A percentile compares a stretch with the other conserved stretches of the same genome.
Conservation (phyloP, 2,329 filamentous ascomycete species). For the Cytospora schulzeri region DNA sequence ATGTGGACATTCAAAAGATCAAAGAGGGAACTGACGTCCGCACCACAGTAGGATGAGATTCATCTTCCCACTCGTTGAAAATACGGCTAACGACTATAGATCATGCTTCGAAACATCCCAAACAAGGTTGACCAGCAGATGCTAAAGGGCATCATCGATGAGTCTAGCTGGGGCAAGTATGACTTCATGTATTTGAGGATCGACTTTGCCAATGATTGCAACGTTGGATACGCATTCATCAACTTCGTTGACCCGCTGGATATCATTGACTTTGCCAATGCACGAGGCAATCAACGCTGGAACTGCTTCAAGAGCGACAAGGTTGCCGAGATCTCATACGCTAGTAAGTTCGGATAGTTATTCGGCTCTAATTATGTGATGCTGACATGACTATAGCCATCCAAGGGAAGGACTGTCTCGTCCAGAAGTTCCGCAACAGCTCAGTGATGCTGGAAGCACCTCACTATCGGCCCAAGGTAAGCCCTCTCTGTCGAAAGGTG, state of each 20-base stretch:
- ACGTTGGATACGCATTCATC: constrained; percentile 96
- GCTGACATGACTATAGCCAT: constrained; percentile 62
- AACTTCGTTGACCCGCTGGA: constrained; percentile 83
- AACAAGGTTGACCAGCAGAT: constrained; percentile 81
- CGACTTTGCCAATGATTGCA: constrained; percentile 82
- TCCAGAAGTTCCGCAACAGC: constrained; percentile 96
- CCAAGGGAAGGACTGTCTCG: constrained; percentile 86
- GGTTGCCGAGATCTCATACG: constrained; percentile 88
- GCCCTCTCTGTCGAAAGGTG: constrained; percentile 15
- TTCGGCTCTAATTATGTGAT: neutral
- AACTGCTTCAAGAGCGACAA: constrained; percentile 83
- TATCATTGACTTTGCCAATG: constrained; percentile 73
- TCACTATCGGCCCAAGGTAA: constrained; percentile 81
- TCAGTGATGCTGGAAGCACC: constrained; percentile 88
- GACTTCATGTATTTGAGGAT: constrained; percentile 96
- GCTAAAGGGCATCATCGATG: constrained; percentile 78
- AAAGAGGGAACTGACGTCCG: constrained; percentile 70
- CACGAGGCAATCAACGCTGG: constrained; percentile 73
- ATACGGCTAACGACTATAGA: constrained; percentile 48
- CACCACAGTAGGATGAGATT: constrained; percentile 59
- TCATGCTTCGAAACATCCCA: constrained; percentile 94
- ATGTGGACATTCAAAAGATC: constrained; percentile 64
- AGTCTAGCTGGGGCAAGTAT: constrained; percentile 78
- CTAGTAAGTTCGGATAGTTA: constrained; percentile 62
- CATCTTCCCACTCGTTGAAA: neutral